Percentiles rank a stretch among this genome's conserved stretches.
Conservation (phyloP, 2,329 filamentous ascomycete species). For the Cladosporium sp. region DNA sequence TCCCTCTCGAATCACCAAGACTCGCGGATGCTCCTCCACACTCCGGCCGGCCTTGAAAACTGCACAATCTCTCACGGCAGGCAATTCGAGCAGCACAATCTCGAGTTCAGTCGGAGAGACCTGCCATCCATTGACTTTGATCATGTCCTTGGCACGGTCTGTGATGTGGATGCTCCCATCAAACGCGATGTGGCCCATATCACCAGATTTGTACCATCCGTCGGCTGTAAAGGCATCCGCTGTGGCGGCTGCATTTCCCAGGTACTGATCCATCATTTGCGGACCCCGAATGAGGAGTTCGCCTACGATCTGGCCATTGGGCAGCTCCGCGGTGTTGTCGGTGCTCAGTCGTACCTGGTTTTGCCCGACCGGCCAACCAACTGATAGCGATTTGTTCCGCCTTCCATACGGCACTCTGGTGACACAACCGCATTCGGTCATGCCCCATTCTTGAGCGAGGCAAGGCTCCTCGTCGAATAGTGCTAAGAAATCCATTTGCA, state of each 20-base stretch:
- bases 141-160: constrained; percentile 32
- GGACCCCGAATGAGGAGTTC: constrained; percentile 38
- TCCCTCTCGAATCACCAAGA: too few relatives aligned
- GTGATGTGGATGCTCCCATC: constrained; percentile 30
- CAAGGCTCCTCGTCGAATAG: too few relatives aligned
- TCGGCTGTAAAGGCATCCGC: constrained; percentile 16
- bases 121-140: constrained; percentile 34
- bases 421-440: too few relatives aligned
- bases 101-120: constrained; percentile 32
- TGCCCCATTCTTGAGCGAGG: too few relatives aligned
- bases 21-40: too few relatives aligned
- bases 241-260: constrained; percentile 27
- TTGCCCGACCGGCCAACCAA: too few relatives aligned
- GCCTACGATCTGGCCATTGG: constrained; percentile 29
- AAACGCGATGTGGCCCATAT: constrained; percentile 32
- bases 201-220: too few relatives aligned
- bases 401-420: too few relatives aligned
- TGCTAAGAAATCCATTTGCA: too few relatives aligned
- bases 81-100: constrained; percentile 23
- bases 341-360: too few relatives aligned
- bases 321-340: too few relatives aligned
- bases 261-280: constrained; percentile 39
- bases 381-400: too few relatives aligned
- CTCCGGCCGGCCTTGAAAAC: constrained; percentile 21
- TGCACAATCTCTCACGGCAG: constrained; percentile 25